A percentile compares a stretch with the other conserved stretches of the same genome.
Conservation (phyloP, 2,329 filamentous ascomycete species). For the Apiospora kogelbergensis region DNA sequence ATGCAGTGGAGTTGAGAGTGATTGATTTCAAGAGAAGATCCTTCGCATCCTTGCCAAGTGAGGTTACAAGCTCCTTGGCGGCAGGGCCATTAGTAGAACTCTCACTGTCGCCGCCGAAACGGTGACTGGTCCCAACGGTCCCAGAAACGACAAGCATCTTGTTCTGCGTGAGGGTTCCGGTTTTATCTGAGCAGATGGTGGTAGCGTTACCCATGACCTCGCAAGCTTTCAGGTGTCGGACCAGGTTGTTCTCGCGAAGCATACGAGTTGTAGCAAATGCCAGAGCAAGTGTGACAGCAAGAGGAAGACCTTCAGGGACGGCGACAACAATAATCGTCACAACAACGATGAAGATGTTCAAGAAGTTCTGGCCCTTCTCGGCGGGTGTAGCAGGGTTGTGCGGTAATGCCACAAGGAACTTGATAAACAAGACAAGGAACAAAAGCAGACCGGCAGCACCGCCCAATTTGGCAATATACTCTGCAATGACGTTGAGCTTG, state of each 20-base stretch:
- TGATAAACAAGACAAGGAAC: constrained; percentile 83
- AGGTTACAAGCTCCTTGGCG: constrained; percentile 46
- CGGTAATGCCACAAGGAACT: constrained; percentile 72
- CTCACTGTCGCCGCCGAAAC: constrained; percentile 45
- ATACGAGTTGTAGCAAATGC: constrained; percentile 77
- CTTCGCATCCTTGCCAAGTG: constrained; percentile 47
- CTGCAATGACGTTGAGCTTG: constrained; percentile 73
- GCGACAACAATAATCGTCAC: constrained; percentile 80
- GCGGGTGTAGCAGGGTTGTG: constrained; percentile 56
- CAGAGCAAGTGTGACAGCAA: constrained; percentile 75
- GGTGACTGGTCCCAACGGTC: constrained; percentile 54
- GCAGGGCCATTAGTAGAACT: constrained; percentile 33
- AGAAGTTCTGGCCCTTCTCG: constrained; percentile 75
- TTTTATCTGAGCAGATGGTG: constrained; percentile 69
- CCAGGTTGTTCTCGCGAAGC: constrained; percentile 75
- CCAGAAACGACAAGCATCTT: constrained; percentile 68
- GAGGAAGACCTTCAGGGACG: constrained; percentile 73
- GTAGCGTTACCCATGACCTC: constrained; percentile 82
- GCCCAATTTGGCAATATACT: constrained; percentile 76
- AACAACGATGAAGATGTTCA: constrained; percentile 75
- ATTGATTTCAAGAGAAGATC: constrained; percentile 60
- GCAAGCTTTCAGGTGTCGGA: constrained; percentile 74
- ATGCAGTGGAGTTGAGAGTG: constrained; percentile 70
- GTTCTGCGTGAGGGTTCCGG: constrained; percentile 66
- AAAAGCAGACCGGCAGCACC: constrained; percentile 75